Evolutionary conservation across 192 early-diverging fungal species (phyloP), one percentile per base, ranked within the genome.

Genomic region (Lobosporangium transversale): DNA sequence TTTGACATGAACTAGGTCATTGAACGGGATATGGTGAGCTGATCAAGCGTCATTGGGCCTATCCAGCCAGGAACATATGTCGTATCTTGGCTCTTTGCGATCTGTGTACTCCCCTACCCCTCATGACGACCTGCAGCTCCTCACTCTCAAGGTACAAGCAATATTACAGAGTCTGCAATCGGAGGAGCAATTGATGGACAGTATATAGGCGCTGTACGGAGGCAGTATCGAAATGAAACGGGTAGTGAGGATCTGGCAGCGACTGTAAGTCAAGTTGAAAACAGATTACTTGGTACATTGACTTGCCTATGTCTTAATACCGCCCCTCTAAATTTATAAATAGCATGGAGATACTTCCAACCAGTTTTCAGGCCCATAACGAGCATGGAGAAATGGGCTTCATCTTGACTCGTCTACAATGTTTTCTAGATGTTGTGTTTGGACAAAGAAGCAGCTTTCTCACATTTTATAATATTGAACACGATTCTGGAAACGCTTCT

Each of bases 201-300:
- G 27, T 50, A 50, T 50, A 24, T 10, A 26, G 48, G 14, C 10
- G 24, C 2, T 50, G 17, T 50, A 50, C 17, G 14, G 3, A 26
- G 24, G 21, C 24, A 3, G n/a, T 24, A 26, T 14, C 29, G 48
- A 50, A 26, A 26, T 26, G 24, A 50, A 50, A 50, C 21, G 27
- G 24, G n/a, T 26, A 50, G 24, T 50, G 48, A 50, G 24, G 24
- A 14, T 50, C 21, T 50, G 7, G 48, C n/a, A 26, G 24, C 7
- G 48, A 50, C 48, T 50, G 48, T 50, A 50, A 50, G 48, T 17
- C n/a, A 26, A 50, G 48, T 26, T 45, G 44, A 45, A 45, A 45
- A 45, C 44, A 45, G 14, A 20, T 14, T 4, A 45, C 44, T 45
- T 45, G 44, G 21, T 45, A 3, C 14, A 9, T 26, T 50, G 48